Conservation (phyloP, 306 rosid species). For the Ziziphus jujuba region DNA sequence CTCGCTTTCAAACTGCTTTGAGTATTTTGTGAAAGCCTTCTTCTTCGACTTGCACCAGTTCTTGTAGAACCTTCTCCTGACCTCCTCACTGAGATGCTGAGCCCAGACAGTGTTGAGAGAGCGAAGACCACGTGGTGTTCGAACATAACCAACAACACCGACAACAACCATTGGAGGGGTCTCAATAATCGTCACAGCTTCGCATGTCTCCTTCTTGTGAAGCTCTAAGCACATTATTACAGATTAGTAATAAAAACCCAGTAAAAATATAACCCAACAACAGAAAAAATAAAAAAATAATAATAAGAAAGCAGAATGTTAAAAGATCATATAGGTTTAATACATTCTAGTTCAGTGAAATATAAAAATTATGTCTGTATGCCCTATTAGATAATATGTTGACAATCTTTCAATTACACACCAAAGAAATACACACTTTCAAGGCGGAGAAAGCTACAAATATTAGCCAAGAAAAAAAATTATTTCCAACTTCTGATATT, state of each 20-base stretch:
- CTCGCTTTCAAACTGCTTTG: conserved; percentile 63
- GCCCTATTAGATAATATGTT: too few species aligned
- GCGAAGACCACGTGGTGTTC: conserved; percentile 89
- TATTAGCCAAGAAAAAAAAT: too few species aligned
- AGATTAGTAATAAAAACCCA: background rate
- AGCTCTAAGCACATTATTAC: conserved; percentile 42
- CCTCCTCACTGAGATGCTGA: conserved; percentile 83
- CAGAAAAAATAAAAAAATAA: too few species aligned
- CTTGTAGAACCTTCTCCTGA: conserved; percentile 78
- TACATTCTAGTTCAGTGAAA: too few species aligned
- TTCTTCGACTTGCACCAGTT: conserved; percentile 93
- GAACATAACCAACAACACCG: conserved; percentile 84
- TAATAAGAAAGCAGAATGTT: too few species aligned
- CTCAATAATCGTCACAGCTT: conserved; percentile 77
- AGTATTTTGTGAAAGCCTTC: conserved; percentile 80
- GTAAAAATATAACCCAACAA: too few species aligned
- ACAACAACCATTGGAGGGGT: conserved; percentile 86
- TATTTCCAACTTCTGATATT: too few species aligned
- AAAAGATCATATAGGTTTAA: too few species aligned
- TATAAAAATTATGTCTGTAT: too few species aligned
- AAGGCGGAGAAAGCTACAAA: too few species aligned
- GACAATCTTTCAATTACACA: too few species aligned
- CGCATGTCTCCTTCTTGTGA: conserved; percentile 93
- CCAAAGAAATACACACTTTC: too few species aligned
- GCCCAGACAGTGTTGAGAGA: conserved; percentile 79